Evolutionary conservation across 2,329 filamentous ascomycete species (phyloP).

Genomic region (Colletotrichum ledebouriae): DNA sequence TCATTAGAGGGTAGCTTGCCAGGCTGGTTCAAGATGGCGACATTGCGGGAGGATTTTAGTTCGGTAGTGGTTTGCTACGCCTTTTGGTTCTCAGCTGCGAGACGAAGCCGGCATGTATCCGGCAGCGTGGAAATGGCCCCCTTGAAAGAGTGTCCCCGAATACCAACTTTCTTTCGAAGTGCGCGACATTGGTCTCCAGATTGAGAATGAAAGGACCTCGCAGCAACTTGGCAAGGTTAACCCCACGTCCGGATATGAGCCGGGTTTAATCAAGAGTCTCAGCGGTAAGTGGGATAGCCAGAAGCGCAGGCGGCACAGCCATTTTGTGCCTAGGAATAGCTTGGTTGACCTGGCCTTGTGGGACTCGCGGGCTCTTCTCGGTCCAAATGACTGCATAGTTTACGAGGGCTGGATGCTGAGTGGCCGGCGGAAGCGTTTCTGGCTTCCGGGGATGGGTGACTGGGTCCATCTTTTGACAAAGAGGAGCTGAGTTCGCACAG

Average conservation of each 20-base stretch:
- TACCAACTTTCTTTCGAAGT: too few species aligned
- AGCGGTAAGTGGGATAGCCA: constrained; percentile 1
- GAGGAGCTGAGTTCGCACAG: background rate
- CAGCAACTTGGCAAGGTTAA: background rate
- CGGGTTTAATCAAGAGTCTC: constrained; percentile 8
- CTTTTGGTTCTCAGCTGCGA: too few species aligned
- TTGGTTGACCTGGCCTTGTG: constrained; percentile 4
- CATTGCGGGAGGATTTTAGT: background rate
- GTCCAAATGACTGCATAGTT: background rate
- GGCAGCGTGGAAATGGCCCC: too few species aligned
- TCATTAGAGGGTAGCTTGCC: too few species aligned
- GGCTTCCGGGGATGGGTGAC: background rate
- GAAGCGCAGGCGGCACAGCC: constrained; percentile 6
- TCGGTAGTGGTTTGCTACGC: background rate
- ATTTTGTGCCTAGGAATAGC: background rate
- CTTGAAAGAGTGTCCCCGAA: too few species aligned
- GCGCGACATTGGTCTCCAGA: too few species aligned
- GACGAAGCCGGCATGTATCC: too few species aligned
- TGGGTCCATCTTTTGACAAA: constrained; percentile 11
- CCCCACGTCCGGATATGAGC: constrained; percentile 4
- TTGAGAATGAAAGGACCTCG: background rate
- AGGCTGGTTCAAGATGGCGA: background rate
- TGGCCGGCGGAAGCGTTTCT: background rate
- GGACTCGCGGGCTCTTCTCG: background rate
- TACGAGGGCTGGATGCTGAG: constrained; percentile 5